Evolutionary conservation across 192 early-diverging fungal species (phyloP).

Genomic region (Helicostylum pulchrum): DNA sequence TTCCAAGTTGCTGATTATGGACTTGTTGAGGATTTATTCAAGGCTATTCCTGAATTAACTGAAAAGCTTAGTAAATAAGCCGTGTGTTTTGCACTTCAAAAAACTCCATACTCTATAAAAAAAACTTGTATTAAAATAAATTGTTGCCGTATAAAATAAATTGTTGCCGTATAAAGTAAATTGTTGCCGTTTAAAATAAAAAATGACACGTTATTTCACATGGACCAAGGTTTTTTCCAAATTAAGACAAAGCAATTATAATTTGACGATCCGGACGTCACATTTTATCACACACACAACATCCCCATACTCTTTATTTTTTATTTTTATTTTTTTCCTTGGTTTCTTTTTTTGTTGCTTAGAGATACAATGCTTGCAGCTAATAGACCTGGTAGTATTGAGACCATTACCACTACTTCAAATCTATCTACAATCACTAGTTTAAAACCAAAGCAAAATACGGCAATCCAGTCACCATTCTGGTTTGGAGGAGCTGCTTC

Average conservation of each 20-base stretch:
- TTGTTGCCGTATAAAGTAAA: neutral
- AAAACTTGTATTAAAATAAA: neutral
- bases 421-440: neutral
- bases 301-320: neutral
- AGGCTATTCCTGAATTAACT: slow-evolving; percentile 86
- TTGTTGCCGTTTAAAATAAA: neutral
- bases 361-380: too few relatives aligned
- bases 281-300: too few relatives aligned
- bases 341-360: too few relatives aligned
- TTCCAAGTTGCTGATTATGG: slow-evolving; percentile 98
- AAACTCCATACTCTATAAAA: too few relatives aligned
- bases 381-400: neutral
- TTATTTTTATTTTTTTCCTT: too few relatives aligned
- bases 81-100: too few relatives aligned
- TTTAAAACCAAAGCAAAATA: neutral
- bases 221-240: too few relatives aligned
- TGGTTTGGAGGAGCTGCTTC: slow-evolving; percentile 49
- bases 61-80: slow-evolving; percentile 55
- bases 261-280: too few relatives aligned
- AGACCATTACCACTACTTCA: neutral
- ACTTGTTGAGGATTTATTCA: slow-evolving; percentile 92
- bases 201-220: too few relatives aligned
- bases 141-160: neutral
- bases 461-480: slow-evolving; percentile 22
- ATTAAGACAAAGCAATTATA: neutral